Base-by-base conservation (phyloP, 768 basidiomycete species). In the Holtermanniella nyarrowii region DNA sequence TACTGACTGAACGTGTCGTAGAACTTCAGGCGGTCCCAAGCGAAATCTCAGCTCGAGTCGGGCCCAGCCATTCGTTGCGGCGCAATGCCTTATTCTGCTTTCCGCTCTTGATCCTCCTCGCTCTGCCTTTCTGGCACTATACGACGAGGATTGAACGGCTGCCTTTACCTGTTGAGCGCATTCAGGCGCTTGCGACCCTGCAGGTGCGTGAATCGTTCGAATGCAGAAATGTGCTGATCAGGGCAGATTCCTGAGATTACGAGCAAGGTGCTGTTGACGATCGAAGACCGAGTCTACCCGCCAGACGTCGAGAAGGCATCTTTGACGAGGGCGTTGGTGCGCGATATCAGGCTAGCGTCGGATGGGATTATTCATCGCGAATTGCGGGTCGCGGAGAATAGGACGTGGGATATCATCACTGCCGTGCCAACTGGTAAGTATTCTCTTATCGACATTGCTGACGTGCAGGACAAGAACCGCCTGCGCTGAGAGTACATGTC, bases 61-160 rank as follows among this genome's bases (percentile, higher is more conserved):
- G 31, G 31, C 31, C 31, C 10, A 7, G 10, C 10, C 31, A 37
- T 37, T 7, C 31, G 10, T 7, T 16, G 31, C 7, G 82, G 57
- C 72, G 72, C 22, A 82, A 89, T 56, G 76, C 31, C 7, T 16
- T 91, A 52, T 69, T 76, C 3, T 79, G 85, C 0, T 95, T 91
- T 70, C 89, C 89, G 81, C 49, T 78, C 22, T 72, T 88, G 23
- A 77, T 95, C 27, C 57, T 93, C 26, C 72, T 88, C 5, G 84
- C 83, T 1, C 53, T 91, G 18, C 95, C 95, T 2, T 77, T 88
- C 45, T 99, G 95, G 95, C 96, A 89, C 88, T 77, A 76, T 46
- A 83, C 85, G 23, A 97, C 95, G 3, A 86, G 85, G 57, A 93
- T 97, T 24, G 79, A 90, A 63, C 80, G 91, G 23, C 76, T 85